Conservation (phyloP, 768 basidiomycete genomes). For the Tulasnella sp. region DNA sequence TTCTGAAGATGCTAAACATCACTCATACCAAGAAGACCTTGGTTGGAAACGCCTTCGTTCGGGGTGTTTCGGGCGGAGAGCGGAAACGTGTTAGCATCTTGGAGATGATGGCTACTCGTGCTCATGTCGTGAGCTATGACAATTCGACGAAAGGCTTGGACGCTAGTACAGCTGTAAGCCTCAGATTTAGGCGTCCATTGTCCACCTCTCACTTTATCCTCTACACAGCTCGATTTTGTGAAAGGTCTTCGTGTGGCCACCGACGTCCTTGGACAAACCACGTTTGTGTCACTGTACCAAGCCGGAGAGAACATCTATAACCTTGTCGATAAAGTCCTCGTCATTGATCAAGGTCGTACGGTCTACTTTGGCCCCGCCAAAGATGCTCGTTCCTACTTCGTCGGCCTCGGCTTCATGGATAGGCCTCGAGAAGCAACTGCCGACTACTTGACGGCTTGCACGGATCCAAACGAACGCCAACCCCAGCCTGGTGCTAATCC, state of each 20-base stretch:
- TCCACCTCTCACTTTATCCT: constrained; percentile 33
- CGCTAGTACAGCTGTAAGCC: constrained; percentile 33
- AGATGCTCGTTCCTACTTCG: constrained; percentile 46
- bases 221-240: constrained; percentile 44
- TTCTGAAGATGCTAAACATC: constrained; percentile 70
- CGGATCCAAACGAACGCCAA: constrained; percentile 81
- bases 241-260: constrained; percentile 43
- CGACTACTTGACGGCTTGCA: constrained; percentile 47
- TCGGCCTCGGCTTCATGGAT: constrained; percentile 45
- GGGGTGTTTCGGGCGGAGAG: constrained; percentile 70
- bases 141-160: constrained; percentile 34
- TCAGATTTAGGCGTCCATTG: background rate
- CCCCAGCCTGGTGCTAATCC: constrained; percentile 60
- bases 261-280: constrained; percentile 42
- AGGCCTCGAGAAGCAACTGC: constrained; percentile 46
- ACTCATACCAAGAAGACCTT: constrained; percentile 64
- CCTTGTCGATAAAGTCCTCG: constrained; percentile 35
- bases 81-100: constrained; percentile 78
- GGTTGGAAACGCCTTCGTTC: constrained; percentile 71
- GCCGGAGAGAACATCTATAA: constrained; percentile 29
- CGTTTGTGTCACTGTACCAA: constrained; percentile 46
- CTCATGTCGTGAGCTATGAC: constrained; percentile 35
- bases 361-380: constrained; percentile 47
- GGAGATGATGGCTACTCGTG: constrained; percentile 69
- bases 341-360: constrained; percentile 47